Evolutionary conservation across 202 grass and related monocot species (phyloP).

Genomic region (Alloteropsis angusta): DNA sequence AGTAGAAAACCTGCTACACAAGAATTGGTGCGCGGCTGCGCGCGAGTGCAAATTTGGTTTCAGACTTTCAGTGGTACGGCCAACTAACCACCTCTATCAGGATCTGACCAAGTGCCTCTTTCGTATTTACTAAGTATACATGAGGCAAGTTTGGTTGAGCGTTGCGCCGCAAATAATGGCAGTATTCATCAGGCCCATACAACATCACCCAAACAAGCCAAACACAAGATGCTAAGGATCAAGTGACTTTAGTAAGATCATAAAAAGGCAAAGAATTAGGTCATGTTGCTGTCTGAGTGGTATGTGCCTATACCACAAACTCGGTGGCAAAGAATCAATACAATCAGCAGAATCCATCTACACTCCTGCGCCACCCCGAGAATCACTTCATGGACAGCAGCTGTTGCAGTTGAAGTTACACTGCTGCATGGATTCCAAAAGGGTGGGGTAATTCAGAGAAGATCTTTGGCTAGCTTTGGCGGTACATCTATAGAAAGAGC

Average conservation of each 20-base stretch:
- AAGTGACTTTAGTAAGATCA: neutral
- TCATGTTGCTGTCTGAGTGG: neutral
- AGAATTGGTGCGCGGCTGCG: too few relatives aligned
- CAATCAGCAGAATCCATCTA: conserved; percentile 16
- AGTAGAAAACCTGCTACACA: too few relatives aligned
- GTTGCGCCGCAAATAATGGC: neutral
- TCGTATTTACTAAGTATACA: neutral
- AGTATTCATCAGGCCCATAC: neutral
- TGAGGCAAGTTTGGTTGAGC: neutral
- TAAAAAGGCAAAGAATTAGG: neutral
- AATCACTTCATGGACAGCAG: neutral
- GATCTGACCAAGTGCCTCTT: neutral
- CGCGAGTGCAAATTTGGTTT: neutral
- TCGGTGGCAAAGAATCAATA: conserved; percentile 27
- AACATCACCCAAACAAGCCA: neutral
- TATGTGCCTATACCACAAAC: conserved; percentile 3
- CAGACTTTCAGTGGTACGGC: neutral
- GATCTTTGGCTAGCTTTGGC: conserved; percentile 45
- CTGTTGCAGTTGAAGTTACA: neutral
- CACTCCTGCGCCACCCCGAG: neutral
- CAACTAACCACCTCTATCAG: neutral
- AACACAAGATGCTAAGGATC: neutral
- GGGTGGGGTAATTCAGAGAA: conserved; percentile 1
- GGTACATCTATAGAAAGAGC: conserved; percentile 30
- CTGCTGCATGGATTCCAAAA: neutral